These are phyloP conservation scores for Neofusicoccum sp. DNA, from an alignment of 2,329 filamentous ascomycete species.

Conservation along the genomic window DNA sequence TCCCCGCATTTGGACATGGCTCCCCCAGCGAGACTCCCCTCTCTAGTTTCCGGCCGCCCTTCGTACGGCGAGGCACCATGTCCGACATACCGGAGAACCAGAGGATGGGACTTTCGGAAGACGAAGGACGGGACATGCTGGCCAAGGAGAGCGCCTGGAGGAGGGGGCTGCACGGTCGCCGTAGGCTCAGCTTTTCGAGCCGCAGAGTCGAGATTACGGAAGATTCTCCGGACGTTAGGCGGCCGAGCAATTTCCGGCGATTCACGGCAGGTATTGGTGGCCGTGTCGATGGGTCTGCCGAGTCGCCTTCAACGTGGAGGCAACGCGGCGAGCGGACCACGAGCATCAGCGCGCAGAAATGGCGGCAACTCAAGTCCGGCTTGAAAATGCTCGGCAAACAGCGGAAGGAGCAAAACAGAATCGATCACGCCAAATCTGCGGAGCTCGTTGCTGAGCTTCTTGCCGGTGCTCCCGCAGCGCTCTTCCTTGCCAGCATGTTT, in stretches of 20 bases:
- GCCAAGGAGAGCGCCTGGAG: constrained; percentile 47
- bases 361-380: constrained; percentile 89
- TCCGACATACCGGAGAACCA: constrained; percentile 47
- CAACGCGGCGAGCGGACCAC: constrained; percentile 47
- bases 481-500: constrained; percentile 96
- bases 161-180: constrained; percentile 40
- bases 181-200: constrained; percentile 23
- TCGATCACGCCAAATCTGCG: constrained; percentile 92
- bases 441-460: constrained; percentile 94
- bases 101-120: constrained; percentile 49
- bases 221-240: constrained; percentile 33
- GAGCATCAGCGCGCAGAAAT: constrained; percentile 67
- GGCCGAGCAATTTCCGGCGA: constrained; percentile 47
- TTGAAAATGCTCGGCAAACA: constrained; percentile 73
- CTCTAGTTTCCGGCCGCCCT: constrained; percentile 49
- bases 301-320: constrained; percentile 43
- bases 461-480: constrained; percentile 85
- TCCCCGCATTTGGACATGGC: constrained; percentile 45
- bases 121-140: constrained; percentile 50
- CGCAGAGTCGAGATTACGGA: constrained; percentile 34
- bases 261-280: constrained; percentile 44
- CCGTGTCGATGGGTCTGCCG: constrained; percentile 33
- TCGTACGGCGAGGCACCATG: constrained; percentile 53
- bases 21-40: constrained; percentile 33
- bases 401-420: constrained; percentile 77